Evolutionary conservation across 768 basidiomycete species (phyloP).

Genomic region (Tubosaeta sp.): DNA sequence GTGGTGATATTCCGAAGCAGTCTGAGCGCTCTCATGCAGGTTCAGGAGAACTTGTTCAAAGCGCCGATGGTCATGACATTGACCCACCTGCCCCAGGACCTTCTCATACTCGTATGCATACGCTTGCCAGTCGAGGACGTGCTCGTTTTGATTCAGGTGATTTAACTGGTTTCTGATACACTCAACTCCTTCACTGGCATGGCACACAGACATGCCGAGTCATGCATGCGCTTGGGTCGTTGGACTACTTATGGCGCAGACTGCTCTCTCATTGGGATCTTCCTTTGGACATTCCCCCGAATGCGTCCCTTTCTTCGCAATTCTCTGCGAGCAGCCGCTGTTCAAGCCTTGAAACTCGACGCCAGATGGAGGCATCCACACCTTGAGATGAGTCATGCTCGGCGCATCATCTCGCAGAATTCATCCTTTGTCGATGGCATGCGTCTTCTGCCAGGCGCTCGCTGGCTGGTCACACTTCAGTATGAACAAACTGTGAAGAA

Average conservation of each 20-base stretch:
- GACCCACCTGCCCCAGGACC: conserved; percentile 35
- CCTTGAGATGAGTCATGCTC: conserved; percentile 34
- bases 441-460: conserved; percentile 43
- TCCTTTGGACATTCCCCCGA: conserved; percentile 39
- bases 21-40: conserved; percentile 15
- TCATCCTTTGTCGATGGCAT: conserved; percentile 41
- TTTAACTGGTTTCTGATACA: conserved; percentile 3
- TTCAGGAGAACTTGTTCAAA: background rate
- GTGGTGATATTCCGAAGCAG: conserved; percentile 6
- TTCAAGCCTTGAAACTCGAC: conserved; percentile 46
- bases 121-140: conserved; percentile 38
- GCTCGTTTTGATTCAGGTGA: conserved; percentile 47
- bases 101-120: conserved; percentile 37
- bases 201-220: conserved; percentile 55
- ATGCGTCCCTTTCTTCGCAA: conserved; percentile 27
- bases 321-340: conserved; percentile 38
- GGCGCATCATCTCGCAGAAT: conserved; percentile 32
- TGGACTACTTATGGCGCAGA: conserved; percentile 55
- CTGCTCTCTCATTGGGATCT: conserved; percentile 30
- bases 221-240: conserved; percentile 47
- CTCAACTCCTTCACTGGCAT: conserved; percentile 5
- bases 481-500: conserved; percentile 32
- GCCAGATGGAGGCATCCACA: conserved; percentile 43
- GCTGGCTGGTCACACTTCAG: conserved; percentile 46
- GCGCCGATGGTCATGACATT: background rate